Evolutionary conservation across 169 alveolate genomes (phyloP).

Genomic region (Plasmodium gonderi): DNA sequence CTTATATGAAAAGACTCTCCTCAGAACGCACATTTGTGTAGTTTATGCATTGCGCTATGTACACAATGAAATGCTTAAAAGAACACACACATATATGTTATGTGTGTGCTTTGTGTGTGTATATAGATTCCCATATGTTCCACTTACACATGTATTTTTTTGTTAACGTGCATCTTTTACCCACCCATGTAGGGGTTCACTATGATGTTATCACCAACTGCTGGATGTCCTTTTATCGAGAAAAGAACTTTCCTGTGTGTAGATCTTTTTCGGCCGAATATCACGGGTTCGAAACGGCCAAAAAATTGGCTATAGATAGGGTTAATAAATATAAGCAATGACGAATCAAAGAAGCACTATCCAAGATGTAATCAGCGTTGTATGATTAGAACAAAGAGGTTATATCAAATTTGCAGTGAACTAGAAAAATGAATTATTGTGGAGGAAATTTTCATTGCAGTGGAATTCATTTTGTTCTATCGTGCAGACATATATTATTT

Average conservation of each 20-base stretch:
- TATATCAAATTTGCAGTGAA: not conserved
- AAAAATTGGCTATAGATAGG: slow-evolving; percentile 50
- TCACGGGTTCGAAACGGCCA: slow-evolving; percentile 75
- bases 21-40: not conserved
- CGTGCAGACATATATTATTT: not conserved
- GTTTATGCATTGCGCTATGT: not conserved
- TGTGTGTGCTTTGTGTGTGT: not conserved
- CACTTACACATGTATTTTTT: not conserved
- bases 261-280: slow-evolving; percentile 73
- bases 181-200: slow-evolving; percentile 36
- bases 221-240: slow-evolving; percentile 60
- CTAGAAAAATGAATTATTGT: not conserved
- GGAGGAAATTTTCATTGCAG: not conserved
- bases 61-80: not conserved
- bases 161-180: not conserved
- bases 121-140: not conserved
- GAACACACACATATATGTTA: not conserved
- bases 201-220: slow-evolving; percentile 64
- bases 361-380: not conserved
- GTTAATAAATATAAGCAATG: slow-evolving; percentile 25
- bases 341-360: not conserved
- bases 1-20: not conserved
- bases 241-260: slow-evolving; percentile 61
- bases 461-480: not conserved
- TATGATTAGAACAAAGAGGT: not conserved